Percentiles rank a stretch among this genome's conserved stretches.
phyloP scores from a whole-genome alignment of 2,329 filamentous ascomycete species.

The Phyllosticta citriasiana region DNA sequence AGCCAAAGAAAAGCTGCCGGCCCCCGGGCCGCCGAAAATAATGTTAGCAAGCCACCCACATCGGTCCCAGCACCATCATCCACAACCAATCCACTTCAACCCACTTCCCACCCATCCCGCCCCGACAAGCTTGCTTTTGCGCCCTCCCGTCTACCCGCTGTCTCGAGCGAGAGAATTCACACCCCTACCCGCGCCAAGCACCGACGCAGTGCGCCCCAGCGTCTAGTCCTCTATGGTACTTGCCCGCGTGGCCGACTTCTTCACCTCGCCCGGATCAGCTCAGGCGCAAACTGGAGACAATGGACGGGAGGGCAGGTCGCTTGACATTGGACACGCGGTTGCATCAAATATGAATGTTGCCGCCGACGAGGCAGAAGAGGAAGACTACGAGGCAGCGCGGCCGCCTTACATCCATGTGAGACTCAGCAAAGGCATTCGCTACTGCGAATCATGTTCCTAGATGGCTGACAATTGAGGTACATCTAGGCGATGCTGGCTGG shows the following conservation, averaged over 20 bases:
- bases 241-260: constrained; percentile 39
- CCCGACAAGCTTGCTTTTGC: background rate
- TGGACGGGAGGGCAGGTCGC: constrained; percentile 20
- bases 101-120: background rate
- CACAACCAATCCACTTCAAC: background rate
- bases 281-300: constrained; percentile 27
- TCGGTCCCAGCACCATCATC: background rate
- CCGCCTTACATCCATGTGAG: constrained; percentile 40
- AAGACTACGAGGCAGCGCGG: constrained; percentile 33
- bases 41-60: constrained; percentile 3
- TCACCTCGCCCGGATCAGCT: constrained; percentile 27
- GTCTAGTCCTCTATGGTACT: constrained; percentile 35
- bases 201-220: constrained; percentile 4
- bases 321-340: constrained; percentile 18
- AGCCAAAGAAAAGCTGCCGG: constrained; percentile 5
- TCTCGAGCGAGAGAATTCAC: background rate
- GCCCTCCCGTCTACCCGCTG: background rate
- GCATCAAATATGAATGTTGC: constrained; percentile 10
- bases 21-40: constrained; percentile 1
- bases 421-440: constrained; percentile 3
- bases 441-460: background rate
- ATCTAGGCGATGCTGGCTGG: constrained; percentile 85
- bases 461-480: background rate
- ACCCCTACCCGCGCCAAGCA: background rate
- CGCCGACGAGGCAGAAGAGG: constrained; percentile 17